A percentile compares a stretch with the other conserved stretches of the same genome.
These are phyloP conservation scores for Rhizopogon vesiculosus DNA, from an alignment of 768 basidiomycete genomes.

Conservation along the genomic window DNA sequence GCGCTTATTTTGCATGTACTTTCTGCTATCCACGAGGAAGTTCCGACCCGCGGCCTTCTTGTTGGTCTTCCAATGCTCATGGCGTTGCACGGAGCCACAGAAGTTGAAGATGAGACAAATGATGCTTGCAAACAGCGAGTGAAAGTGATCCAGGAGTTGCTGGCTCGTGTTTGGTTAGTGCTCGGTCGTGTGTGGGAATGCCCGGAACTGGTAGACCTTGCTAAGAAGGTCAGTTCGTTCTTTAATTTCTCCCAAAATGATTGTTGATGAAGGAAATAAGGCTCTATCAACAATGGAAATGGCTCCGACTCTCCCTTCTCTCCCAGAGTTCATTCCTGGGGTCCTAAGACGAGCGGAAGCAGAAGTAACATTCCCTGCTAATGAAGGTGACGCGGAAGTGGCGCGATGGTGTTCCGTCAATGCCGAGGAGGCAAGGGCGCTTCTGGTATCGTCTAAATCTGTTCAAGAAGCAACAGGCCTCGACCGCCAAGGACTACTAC, in stretches of 20 bases:
- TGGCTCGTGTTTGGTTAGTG: conserved; percentile 60
- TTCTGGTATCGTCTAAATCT: conserved; percentile 46
- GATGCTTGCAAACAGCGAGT: conserved; percentile 37
- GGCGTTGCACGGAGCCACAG: conserved; percentile 57
- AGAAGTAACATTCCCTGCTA: conserved; percentile 36
- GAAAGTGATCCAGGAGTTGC: conserved; percentile 54
- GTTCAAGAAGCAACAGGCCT: conserved; percentile 65
- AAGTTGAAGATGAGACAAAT: conserved; percentile 37
- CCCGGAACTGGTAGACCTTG: conserved; percentile 44
- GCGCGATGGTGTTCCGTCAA: conserved; percentile 38
- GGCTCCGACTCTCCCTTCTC: conserved; percentile 32
- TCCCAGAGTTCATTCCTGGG: conserved; percentile 31
- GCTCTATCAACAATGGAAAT: conserved; percentile 39
- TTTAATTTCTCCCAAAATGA: neutral
- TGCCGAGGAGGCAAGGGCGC: conserved; percentile 45
- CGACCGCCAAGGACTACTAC: conserved; percentile 50
- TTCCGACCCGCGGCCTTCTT: conserved; percentile 73
- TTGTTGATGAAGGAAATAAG: conserved; percentile 26
- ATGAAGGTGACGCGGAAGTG: conserved; percentile 17
- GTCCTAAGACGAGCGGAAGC: conserved; percentile 41
- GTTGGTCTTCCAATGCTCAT: conserved; percentile 84
- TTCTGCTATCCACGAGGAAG: conserved; percentile 57
- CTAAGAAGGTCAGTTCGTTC: conserved; percentile 46
- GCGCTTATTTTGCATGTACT: conserved; percentile 66
- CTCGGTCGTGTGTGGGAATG: conserved; percentile 73